Base-by-base conservation (phyloP, 164 flowering plant genomes). In the Euptelea pleiosperma region DNA sequence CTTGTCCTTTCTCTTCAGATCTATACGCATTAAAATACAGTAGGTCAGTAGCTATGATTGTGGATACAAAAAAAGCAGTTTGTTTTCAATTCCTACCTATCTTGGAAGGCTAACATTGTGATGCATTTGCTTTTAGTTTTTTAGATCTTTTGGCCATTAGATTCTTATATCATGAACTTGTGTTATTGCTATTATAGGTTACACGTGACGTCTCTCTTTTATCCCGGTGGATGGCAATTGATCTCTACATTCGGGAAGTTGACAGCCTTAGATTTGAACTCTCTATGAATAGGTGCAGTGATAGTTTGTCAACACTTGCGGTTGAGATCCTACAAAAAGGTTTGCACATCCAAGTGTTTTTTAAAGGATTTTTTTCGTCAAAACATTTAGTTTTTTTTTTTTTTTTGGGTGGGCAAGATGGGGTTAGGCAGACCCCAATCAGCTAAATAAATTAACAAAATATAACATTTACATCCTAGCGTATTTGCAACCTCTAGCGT, bases 221-320 rank as follows among this genome's bases (percentile, higher is more conserved):
- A 60, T 89, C 98, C 50, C 74, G 91, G 57, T 92, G 98, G 98
- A 92, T 92, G 96, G 93, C 91, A 29, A 73, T 80, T 67, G 96
- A 92, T 77, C 93, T 92, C 41, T 89, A 87, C 65, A 74, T 82
- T 30, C 75, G 91, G 41, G 96, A 92, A 76, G 73, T 85, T 68
- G 98, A 92, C 61, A 79, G 72, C 63, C 90, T 92, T 46, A 85
- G 93, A 73, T 92, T 92, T 75, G 98, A 92, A 70, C 85, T 92
- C 30, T 92, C 98, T 62, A 80, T 89, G 95, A 82, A 63, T 65
- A 77, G 69, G 11, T 92, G 98, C 75, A 85, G 75, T 67, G 78
- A 71, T 48, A 51, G 42, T 58, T 52, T 92, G 68, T 77, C 75
- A 45, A 72, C 63, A 57, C 60, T 84, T 55, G 91, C 91, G 14